phyloP scores from a whole-genome alignment of 306 rosid genomes.

The Heteromeles arbutifolia region DNA sequence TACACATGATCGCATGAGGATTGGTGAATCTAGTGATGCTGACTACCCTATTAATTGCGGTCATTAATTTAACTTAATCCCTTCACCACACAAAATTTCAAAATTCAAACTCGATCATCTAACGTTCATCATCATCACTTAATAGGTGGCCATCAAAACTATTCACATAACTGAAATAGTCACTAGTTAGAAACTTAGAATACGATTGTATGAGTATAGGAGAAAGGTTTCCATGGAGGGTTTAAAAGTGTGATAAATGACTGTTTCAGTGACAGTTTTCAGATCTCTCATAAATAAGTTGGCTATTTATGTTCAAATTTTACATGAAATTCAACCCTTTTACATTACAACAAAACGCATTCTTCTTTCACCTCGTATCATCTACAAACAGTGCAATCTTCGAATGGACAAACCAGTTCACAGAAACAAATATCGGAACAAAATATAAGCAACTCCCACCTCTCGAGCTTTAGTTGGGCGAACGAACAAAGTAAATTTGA shows the following conservation, averaged over 20 bases:
- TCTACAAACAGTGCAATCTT: slow-evolving; percentile 8
- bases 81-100: no score
- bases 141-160: background rate
- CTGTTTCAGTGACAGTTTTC: background rate
- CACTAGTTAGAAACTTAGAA: no score
- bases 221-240: background rate
- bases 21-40: no score
- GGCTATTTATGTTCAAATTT: background rate
- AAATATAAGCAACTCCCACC: slow-evolving; percentile 1
- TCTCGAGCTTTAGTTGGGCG: background rate
- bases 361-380: background rate
- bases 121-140: no score
- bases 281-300: background rate
- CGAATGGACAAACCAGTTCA: slow-evolving; percentile 3
- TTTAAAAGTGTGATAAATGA: background rate
- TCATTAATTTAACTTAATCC: no score
- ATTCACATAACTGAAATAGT: background rate
- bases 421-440: background rate
- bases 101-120: no score
- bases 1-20: no score
- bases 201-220: background rate
- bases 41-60: no score
- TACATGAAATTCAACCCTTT: background rate
- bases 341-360: background rate
- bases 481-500: slow-evolving; percentile 1